These are phyloP conservation scores for Cerrena zonata DNA, from an alignment of 1,284 basidiomycete species.

Conservation along the genomic window DNA sequence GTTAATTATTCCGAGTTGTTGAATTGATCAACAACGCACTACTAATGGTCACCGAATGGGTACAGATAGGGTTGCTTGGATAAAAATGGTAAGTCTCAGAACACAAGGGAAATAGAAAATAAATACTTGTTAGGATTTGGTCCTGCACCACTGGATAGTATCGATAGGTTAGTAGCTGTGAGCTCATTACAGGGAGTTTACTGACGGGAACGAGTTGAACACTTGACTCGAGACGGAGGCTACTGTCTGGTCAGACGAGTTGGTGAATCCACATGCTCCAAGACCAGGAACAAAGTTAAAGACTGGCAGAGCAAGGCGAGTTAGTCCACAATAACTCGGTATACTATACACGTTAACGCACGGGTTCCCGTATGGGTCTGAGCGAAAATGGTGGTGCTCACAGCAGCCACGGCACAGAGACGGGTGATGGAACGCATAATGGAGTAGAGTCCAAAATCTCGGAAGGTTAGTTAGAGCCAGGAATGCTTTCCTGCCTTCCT, in stretches of 20 bases:
- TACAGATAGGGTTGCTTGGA: slow-evolving; percentile 28
- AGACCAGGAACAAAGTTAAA: slow-evolving; percentile 34
- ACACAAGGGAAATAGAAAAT: not conserved
- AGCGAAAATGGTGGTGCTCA: not conserved
- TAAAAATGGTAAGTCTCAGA: slow-evolving; percentile 5
- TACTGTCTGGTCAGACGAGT: slow-evolving; percentile 33
- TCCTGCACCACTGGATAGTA: slow-evolving; percentile 15
- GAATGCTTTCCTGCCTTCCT: too few relatives aligned
- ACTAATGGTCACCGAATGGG: slow-evolving; percentile 22
- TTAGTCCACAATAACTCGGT: not conserved
- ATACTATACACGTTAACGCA: too few relatives aligned
- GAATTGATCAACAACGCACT: slow-evolving; percentile 15
- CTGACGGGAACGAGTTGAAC: slow-evolving; percentile 38
- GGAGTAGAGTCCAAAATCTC: too few relatives aligned
- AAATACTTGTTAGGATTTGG: slow-evolving; percentile 17
- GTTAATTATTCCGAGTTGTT: not conserved
- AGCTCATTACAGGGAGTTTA: too few relatives aligned
- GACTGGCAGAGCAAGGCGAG: slow-evolving; percentile 17
- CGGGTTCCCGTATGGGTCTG: not conserved
- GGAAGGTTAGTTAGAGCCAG: too few relatives aligned
- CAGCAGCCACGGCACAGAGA: not conserved
- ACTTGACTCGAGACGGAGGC: slow-evolving; percentile 33
- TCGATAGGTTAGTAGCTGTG: too few relatives aligned
- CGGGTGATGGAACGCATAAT: not conserved
- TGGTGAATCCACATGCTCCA: slow-evolving; percentile 41